Base-by-base conservation (phyloP, 2,329 filamentous ascomycete genomes). In the Pestalotiopsis sp. region DNA sequence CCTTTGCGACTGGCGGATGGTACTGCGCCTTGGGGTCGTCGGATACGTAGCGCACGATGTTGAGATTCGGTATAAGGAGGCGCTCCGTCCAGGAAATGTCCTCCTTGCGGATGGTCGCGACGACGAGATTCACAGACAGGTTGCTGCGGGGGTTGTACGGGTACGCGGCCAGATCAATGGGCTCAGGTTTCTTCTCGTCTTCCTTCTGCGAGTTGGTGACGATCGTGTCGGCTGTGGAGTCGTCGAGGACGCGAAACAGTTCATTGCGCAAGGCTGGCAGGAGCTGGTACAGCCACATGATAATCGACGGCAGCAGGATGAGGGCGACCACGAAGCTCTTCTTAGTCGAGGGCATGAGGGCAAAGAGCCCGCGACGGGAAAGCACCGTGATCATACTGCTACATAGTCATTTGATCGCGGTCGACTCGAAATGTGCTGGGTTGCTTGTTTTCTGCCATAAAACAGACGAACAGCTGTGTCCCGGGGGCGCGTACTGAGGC, bases 1-100 rank as follows among this genome's bases (percentile, higher is more conserved):
- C 89, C 76, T 89, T 89, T 74, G 83, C 71, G 4, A 78, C 82
- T 0, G 85, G 85, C 1, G 86, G 83, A 69, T 85, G 84, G 25
- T 85, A 79, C 14, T 77, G 75, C 3, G 84, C 84, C 1, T 74
- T 76, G 5, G 79, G 78, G 72, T 87, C 83, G 71, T 89, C 84
- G 31, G 84, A 85, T n/a, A 85, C 80, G 73, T 89, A 89, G 56
- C 75, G 76, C 63, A 80, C 76, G 69, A 82, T 70, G 57, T 75
- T 71, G 36, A 81, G 73, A 68, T 80, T 79, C 20, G 79, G 77
- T 41, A 79, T 73, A 36, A 72, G 41, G 17, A 80, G 68, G 27
- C 73, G 71, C 38, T 70, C 57, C 13, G 76, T 74, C 78, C 78
- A 80, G 4, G 75, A 77, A 13, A 74, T 77, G 67, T 79, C 75